Evolutionary conservation across 176 grass and related monocot genomes (phyloP).

Genomic region (Poa annua): DNA sequence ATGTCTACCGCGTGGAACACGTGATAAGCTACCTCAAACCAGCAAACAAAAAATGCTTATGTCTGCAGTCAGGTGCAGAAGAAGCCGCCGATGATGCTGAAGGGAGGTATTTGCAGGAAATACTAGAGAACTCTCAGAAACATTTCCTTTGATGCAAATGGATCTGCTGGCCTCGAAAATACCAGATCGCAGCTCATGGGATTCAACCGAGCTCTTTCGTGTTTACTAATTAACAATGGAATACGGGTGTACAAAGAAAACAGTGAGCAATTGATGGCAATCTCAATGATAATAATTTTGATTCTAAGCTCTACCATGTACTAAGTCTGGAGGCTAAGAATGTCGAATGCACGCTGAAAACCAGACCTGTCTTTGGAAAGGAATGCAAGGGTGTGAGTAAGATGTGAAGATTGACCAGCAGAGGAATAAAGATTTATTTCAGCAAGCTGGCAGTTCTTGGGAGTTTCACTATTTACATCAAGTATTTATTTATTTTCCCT

Average conservation of each 20-base stretch:
- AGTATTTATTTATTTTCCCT: constrained; percentile 2
- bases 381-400: constrained; percentile 48
- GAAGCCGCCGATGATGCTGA: constrained; percentile 79
- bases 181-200: constrained; percentile 49
- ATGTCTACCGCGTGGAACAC: too few species aligned
- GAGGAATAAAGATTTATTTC: constrained; percentile 38
- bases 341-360: constrained; percentile 43
- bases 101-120: constrained; percentile 79
- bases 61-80: constrained; percentile 70
- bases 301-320: constrained; percentile 40
- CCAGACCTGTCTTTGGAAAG: constrained; percentile 54
- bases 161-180: constrained; percentile 34
- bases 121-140: constrained; percentile 67
- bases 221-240: constrained; percentile 47
- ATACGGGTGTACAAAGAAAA: constrained; percentile 39
- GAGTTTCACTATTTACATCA: constrained; percentile 46
- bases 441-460: constrained; percentile 47
- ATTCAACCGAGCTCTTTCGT: constrained; percentile 57
- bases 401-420: constrained; percentile 65
- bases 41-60: neutral
- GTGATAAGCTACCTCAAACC: too few species aligned
- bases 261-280: constrained; percentile 33
- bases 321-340: constrained; percentile 38
- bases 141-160: constrained; percentile 49
- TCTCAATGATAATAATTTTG: constrained; percentile 44